Evolutionary conservation across 1,284 basidiomycete species (phyloP).

Genomic region (Malassezia pachydermatis): DNA sequence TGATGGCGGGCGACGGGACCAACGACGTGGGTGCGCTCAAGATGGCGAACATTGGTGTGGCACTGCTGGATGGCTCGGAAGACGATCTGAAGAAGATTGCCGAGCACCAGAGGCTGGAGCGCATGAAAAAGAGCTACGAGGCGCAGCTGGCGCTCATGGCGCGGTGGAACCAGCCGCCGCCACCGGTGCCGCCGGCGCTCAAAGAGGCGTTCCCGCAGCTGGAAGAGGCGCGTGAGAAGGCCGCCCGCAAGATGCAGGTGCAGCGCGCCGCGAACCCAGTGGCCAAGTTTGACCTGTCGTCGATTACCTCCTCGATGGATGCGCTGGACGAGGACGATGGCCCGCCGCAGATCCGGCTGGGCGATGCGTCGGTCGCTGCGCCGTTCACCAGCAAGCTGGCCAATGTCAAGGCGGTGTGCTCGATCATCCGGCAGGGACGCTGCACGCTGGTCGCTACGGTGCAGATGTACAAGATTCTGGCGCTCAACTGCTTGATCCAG

Average conservation of each 20-base stretch:
- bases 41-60: slow-evolving; percentile 46
- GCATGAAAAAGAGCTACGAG: slow-evolving; percentile 47
- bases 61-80: slow-evolving; percentile 43
- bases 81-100: slow-evolving; percentile 45
- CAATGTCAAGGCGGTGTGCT: slow-evolving; percentile 31
- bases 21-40: slow-evolving; percentile 48
- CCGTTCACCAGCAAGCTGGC: slow-evolving; percentile 45
- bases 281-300: slow-evolving; percentile 41
- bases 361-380: slow-evolving; percentile 45
- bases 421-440: slow-evolving; percentile 45
- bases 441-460: slow-evolving; percentile 45
- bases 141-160: slow-evolving; percentile 37
- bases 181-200: slow-evolving; percentile 37
- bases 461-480: slow-evolving; percentile 48
- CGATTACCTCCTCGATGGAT: slow-evolving; percentile 37
- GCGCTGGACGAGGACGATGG: slow-evolving; percentile 42
- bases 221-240: slow-evolving; percentile 42
- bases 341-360: slow-evolving; percentile 46
- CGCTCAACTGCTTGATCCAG: slow-evolving; percentile 45
- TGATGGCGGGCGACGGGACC: slow-evolving; percentile 48
- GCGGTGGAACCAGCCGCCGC: slow-evolving; percentile 36
- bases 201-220: slow-evolving; percentile 41
- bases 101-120: slow-evolving; percentile 41
- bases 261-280: slow-evolving; percentile 27
- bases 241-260: slow-evolving; percentile 28